A percentile compares a stretch with the other conserved stretches of the same genome.
Evolutionary conservation across 805 yeast species (phyloP).

Genomic region (Hanseniaspora taiwanica): DNA sequence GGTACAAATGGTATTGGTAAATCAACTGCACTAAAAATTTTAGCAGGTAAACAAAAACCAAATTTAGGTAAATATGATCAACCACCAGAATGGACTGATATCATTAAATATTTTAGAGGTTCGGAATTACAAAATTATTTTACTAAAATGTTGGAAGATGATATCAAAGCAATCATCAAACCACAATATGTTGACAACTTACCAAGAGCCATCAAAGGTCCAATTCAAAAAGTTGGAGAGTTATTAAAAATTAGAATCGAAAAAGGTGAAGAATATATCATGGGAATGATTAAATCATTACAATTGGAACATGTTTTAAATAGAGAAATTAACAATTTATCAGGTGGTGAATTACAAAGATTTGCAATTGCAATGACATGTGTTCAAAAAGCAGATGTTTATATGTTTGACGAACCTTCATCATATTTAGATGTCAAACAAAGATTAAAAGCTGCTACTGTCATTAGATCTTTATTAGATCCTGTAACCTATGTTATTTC

Average conservation of each 20-base stretch:
- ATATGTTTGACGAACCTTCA: conserved; percentile 99
- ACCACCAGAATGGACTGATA: conserved; percentile 97
- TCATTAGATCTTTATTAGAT: conserved; percentile 72
- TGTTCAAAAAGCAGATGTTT: conserved; percentile 87
- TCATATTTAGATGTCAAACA: conserved; percentile 97
- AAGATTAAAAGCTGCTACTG: conserved; percentile 93
- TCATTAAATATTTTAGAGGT: conserved; percentile 85
- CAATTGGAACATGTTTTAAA: conserved; percentile 65
- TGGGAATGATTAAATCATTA: conserved; percentile 50
- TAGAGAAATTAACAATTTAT: conserved; percentile 80
- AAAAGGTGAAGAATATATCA: conserved; percentile 47
- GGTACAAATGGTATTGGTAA: conserved; percentile 99
- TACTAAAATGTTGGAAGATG: conserved; percentile 85
- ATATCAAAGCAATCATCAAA: conserved; percentile 92
- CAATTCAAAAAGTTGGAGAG: conserved; percentile 74
- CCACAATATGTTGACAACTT: conserved; percentile 98
- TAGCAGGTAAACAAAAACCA: conserved; percentile 96
- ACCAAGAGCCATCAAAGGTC: conserved; percentile 91
- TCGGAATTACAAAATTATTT: conserved; percentile 93
- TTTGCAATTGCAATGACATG: conserved; percentile 97
- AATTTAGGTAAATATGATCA: conserved; percentile 87
- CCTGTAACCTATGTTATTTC: conserved; percentile 80
- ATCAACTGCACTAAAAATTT: conserved; percentile 89
- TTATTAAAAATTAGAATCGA: conserved; percentile 67
- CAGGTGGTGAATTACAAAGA: conserved; percentile 98